Base-by-base conservation (phyloP, 2,329 filamentous ascomycete species). In the Apiospora koreana region DNA sequence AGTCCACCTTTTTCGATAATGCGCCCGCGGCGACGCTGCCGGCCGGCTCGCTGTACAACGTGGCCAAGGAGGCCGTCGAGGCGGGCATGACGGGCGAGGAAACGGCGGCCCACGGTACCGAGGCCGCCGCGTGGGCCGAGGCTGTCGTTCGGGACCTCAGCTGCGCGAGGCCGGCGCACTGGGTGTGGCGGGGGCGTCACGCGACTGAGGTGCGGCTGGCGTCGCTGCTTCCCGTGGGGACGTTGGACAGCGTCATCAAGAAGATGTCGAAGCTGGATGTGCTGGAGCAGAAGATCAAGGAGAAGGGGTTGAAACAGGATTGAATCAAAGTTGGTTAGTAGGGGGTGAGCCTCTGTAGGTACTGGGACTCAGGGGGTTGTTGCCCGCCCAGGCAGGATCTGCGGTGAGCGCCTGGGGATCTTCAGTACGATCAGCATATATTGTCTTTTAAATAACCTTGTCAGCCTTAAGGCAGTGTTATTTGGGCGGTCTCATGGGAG, bases 11-110 rank as follows among this genome's bases (percentile, higher is more conserved):
- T 4, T 64, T 69, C 65, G 8, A 41, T 10, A 71, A 71, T 48
- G 64, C 68, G 9, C 46, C 82, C 81, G 69, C 76, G 72, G 43
- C 78, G 75, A 69, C 25, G 43, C 16, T 65, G 31, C 62, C 62
- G 4, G 3, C 10, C 31, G 21, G 12, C 31, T 65, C 62, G 23
- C 31, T 66, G 4, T 66, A 66, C 41, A 31, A 9, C 2, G 18
- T 21, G 21, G 41, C 41, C 10, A 18, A 31, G 2, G 25, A 66
- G 38, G 41, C 42, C 10, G n/a, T 66, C 38, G 28, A 42, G 31
- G 10, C 31, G 14, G 62, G 5, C n/a, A n/a, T 65, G 62, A 7
- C 10, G 25, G 42, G 66, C 31, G 69, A 42, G 4, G 16, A 65
- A 16, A 35, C 42, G 28, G 35, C n/a, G 14, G 35, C 25, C n/a